Base-by-base conservation (phyloP, 2,329 filamentous ascomycete species). In the Paecilomyces sp. region DNA sequence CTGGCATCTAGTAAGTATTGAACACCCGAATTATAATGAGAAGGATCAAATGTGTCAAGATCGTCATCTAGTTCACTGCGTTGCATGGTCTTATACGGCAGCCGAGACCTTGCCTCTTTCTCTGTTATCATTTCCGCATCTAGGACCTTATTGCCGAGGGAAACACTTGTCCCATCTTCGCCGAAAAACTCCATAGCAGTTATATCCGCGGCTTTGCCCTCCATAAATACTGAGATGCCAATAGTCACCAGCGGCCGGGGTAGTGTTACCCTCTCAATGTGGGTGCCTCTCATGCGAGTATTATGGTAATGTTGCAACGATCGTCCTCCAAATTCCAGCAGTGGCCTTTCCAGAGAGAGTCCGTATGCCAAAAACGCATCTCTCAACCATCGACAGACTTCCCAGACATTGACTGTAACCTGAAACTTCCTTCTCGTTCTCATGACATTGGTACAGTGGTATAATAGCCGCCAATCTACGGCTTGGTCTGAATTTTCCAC, bases 291-390 rank as follows among this genome's bases (percentile, higher is more conserved):
- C 34, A 5, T 41, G 34, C 12, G n/a, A 15, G 34, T n/a, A 41
- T 41, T 22, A 47, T 51, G 55, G 41, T 13, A 65, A 63, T 60
- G 53, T 31, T 7, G 55, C n/a, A 15, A 58, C 13, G 30, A 59
- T 41, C n/a, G 13, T n/a, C 34, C 34, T 41, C 34, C 34, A 13
- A 41, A 41, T 11, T 41, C 34, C n/a, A 15, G 34, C 34, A 41
- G 9, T 15, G 34, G 34, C 34, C 3, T 41, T n/a, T 41, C 34
- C n/a, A 15, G 62, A n/a, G 36, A 51, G 3, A 62, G 2, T 12
- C n/a, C 34, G 1, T n/a, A 15, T 41, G 34, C n/a, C 34, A 41
- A 41, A n/a, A 41, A 4, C 4, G 34, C 34, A 41, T 41, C 34
- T 41, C 34, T 41, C n/a, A 41, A 41, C 34, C 34, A 41, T 41